These are phyloP conservation scores for Neurospora tetraspora DNA, from an alignment of 495 filamentous ascomycete species.

Conservation along the genomic window DNA sequence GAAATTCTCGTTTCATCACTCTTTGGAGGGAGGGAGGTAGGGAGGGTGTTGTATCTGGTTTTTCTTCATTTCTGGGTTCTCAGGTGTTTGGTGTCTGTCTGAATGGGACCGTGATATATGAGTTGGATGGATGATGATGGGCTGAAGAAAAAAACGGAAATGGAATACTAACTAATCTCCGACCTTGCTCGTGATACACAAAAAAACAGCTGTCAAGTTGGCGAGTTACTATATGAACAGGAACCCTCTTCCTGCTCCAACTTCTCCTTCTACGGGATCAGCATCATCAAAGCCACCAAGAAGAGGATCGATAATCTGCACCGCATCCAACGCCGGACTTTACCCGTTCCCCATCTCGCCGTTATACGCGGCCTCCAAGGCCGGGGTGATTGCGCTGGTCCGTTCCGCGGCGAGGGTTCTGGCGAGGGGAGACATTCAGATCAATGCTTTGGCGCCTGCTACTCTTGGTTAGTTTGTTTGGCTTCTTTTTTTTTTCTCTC, in stretches of 20 bases:
- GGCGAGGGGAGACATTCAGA: constrained; percentile 33
- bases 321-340: constrained; percentile 45
- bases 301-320: constrained; percentile 46
- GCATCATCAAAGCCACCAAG: neutral
- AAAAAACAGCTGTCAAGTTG: constrained; percentile 34
- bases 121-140: too few relatives aligned
- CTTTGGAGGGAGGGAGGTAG: too few relatives aligned
- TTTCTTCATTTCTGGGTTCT: too few relatives aligned
- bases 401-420: constrained; percentile 34
- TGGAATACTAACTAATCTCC: too few relatives aligned
- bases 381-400: constrained; percentile 41
- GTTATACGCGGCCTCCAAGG: constrained; percentile 42
- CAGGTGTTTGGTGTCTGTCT: too few relatives aligned
- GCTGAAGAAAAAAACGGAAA: too few relatives aligned
- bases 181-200: too few relatives aligned
- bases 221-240: constrained; percentile 43
- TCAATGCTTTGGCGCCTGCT: constrained; percentile 45
- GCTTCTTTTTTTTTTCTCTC: neutral
- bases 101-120: too few relatives aligned
- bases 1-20: neutral
- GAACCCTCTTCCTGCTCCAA: constrained; percentile 22
- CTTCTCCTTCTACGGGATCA: too few relatives aligned
- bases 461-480: constrained; percentile 24
- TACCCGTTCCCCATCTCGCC: constrained; percentile 48
- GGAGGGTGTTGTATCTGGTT: too few relatives aligned